Conservation (phyloP, 495 filamentous ascomycete genomes). For the Polyplosphaeria fusca region DNA sequence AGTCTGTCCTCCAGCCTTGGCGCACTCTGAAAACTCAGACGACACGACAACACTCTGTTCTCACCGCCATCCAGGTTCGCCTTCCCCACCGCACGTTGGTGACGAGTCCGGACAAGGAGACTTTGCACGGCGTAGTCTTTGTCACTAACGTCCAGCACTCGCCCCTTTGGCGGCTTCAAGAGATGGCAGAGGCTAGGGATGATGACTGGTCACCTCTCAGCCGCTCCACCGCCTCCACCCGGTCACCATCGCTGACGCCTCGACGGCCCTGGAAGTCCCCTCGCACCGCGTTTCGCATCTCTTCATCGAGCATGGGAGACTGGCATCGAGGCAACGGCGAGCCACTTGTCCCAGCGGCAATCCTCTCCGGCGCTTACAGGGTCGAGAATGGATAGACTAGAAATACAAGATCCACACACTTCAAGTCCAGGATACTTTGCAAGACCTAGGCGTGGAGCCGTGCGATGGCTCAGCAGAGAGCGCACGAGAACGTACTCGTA, state of each 20-base stretch:
- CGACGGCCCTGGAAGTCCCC: not conserved
- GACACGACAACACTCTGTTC: not conserved
- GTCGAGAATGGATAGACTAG: constrained; percentile 10
- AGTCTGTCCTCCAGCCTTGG: too few relatives aligned
- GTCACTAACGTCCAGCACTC: constrained; percentile 7
- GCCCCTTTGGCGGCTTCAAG: not conserved
- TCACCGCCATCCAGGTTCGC: constrained; percentile 9
- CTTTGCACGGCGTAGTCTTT: not conserved
- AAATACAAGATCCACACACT: constrained; percentile 17
- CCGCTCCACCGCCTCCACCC: not conserved
- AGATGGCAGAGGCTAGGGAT: not conserved
- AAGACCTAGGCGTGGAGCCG: too few relatives aligned
- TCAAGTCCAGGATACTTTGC: not conserved
- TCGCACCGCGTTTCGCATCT: constrained; percentile 10
- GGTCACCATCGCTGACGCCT: constrained; percentile 4
- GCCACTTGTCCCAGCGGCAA: constrained; percentile 7
- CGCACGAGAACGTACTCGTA: too few relatives aligned
- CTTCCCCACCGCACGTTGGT: not conserved
- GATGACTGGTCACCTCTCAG: constrained; percentile 1
- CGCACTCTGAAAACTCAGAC: not conserved
- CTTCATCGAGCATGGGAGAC: not conserved
- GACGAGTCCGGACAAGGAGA: not conserved
- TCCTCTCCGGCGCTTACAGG: constrained; percentile 21
- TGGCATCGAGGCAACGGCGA: constrained; percentile 4
- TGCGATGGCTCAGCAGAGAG: too few relatives aligned